phyloP scores from a whole-genome alignment of 257 asterid species.

The Nicotiana obtusifolia region DNA sequence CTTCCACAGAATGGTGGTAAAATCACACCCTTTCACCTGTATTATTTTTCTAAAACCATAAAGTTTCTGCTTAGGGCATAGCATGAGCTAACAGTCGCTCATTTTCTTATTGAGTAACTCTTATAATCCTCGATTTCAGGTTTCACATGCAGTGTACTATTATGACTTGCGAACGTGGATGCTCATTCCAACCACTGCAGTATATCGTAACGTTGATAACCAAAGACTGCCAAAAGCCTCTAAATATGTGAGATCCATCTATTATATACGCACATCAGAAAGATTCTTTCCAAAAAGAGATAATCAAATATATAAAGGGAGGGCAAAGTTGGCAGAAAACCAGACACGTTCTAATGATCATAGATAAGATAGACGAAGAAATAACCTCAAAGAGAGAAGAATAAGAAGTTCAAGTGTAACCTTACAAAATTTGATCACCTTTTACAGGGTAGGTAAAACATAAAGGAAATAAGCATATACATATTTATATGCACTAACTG shows the following conservation, averaged over 20 bases:
- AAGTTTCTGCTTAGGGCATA: neutral
- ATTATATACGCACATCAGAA: neutral
- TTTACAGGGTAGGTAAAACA: neutral
- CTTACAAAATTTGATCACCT: neutral
- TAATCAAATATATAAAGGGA: neutral
- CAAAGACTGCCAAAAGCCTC: neutral
- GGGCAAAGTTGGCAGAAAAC: neutral
- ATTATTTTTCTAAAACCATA: neutral
- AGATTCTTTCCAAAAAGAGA: neutral
- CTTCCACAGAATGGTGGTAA: neutral
- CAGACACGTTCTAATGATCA: neutral
- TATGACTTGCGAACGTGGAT: neutral
- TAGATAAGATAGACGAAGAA: neutral
- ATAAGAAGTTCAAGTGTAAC: neutral
- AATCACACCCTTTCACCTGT: neutral
- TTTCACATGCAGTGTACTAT: neutral
- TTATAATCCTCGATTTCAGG: neutral
- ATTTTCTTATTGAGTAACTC: neutral
- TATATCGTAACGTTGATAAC: neutral
- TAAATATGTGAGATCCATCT: neutral
- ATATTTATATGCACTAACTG: neutral
- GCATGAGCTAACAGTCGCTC: neutral
- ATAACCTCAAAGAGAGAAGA: neutral
- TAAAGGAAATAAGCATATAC: neutral
- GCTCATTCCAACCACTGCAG: neutral